Evolutionary conservation across 805 yeast genomes (phyloP), one percentile per base, ranked within the genome.

Genomic region (Schizosaccharomyces japonicus): DNA sequence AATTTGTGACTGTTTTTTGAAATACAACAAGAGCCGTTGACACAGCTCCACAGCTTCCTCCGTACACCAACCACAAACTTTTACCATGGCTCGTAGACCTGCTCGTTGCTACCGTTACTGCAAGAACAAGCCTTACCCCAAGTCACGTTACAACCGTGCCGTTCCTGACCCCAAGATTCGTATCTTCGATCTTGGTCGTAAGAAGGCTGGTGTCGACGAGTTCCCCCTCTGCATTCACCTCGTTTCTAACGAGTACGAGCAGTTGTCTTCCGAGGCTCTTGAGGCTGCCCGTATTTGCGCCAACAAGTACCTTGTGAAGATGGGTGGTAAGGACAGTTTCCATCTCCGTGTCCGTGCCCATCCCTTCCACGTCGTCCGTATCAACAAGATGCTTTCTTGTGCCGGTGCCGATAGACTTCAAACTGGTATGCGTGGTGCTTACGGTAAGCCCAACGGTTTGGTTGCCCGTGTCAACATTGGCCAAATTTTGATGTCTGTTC

Each of bases 381-480:
- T 90, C 77, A 90, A 90, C 90, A 90, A 90, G 83, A 90, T 90
- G 98, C 84, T 90, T 94, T 90, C 98, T 66, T 90, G 98, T 78
- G 98, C 98, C 75, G 98, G 98, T 82, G 98, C 98, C 69, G 98
- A 90, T 87, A 84, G 98, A 81, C 79, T 90, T 73, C 98, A 90
- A 76, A 96, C 90, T 76, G 98, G 98, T 85, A 90, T 90, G 98
- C 87, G 98, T 83, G 93, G 93, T 78, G 98, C 98, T 68, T 90
- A 96, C 96, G 98, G 98, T 84, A 90, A 90, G 77, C 98, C 98
- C 65, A 95, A 85, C 64, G 98, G 98, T 77, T 76, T 84, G 65
- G 98, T 96, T 63, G 98, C 98, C 64, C 84, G 98, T 72, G 96
- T 90, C 68, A 73, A 73, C 73, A 90, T 90, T 71, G 98, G 98